Conservation (phyloP, 225 moss, liverwort and hornwort species). For the Pseudoscleropodium purum region DNA sequence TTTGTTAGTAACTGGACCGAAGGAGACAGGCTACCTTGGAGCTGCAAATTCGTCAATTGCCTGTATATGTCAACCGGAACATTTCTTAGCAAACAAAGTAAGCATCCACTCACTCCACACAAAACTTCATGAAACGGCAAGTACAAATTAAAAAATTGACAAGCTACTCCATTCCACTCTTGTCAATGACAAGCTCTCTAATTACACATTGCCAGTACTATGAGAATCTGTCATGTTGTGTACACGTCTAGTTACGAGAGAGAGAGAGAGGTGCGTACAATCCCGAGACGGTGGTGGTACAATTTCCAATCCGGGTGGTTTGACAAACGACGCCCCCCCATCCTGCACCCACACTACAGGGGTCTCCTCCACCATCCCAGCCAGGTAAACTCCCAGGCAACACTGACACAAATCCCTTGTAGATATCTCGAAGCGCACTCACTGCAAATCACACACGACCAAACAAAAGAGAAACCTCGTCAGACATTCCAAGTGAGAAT, state of each 20-base stretch:
- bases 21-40: slow-evolving; percentile 6
- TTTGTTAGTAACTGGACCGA: not conserved
- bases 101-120: not conserved
- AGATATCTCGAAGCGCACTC: slow-evolving; percentile 2
- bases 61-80: slow-evolving; percentile 4
- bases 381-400: not conserved
- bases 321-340: slow-evolving; percentile 38
- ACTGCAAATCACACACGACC: slow-evolving; percentile 7
- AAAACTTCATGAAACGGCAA: not conserved
- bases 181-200: not conserved
- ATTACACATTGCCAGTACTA: not conserved
- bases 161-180: not conserved
- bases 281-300: slow-evolving; percentile 21
- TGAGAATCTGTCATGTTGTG: not conserved
- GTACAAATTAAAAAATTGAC: not conserved
- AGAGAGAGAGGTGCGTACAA: not conserved
- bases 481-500: not conserved
- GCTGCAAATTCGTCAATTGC: slow-evolving; percentile 24
- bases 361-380: slow-evolving; percentile 14
- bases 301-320: not conserved
- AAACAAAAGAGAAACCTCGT: not conserved
- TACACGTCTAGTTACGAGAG: not conserved
- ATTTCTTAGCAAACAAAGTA: not conserved
- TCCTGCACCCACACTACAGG: slow-evolving; percentile 3
- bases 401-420: not conserved